Evolutionary conservation across 108 stramenopile species (phyloP).

Genomic region (Stephanodiscus minutulus): DNA sequence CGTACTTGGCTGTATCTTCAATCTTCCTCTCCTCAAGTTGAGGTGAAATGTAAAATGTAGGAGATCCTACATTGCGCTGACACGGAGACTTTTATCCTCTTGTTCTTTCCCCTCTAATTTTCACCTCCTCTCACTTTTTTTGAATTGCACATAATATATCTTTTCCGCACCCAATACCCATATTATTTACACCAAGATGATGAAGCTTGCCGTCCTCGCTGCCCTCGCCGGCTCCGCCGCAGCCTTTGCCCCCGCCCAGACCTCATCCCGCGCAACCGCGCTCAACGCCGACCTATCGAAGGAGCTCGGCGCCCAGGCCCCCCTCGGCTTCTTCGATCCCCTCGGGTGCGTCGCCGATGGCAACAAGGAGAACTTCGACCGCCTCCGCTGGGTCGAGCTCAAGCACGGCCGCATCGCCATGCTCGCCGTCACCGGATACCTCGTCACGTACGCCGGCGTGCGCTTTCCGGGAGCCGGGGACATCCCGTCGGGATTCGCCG

Average conservation of each 20-base stretch:
- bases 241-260: constrained; percentile 26
- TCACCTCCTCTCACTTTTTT: too few species aligned
- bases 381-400: constrained; percentile 64
- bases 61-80: too few species aligned
- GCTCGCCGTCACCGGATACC: constrained; percentile 69
- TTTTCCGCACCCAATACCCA: too few species aligned
- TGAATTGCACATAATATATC: too few species aligned
- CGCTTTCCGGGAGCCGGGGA: constrained; percentile 77
- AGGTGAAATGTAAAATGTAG: too few species aligned
- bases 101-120: too few species aligned
- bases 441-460: constrained; percentile 70
- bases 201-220: constrained; percentile 60
- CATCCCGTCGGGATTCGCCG: constrained; percentile 74
- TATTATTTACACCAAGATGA: constrained; percentile 15
- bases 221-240: constrained; percentile 54
- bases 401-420: constrained; percentile 63
- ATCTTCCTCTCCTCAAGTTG: too few species aligned
- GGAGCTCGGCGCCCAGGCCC: constrained; percentile 86
- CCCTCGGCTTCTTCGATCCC: constrained; percentile 56
- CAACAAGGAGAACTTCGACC: constrained; percentile 62
- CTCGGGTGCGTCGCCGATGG: constrained; percentile 65
- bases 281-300: constrained; percentile 63
- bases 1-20: too few species aligned
- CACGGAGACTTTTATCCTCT: too few species aligned
- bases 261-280: constrained; percentile 30